Evolutionary conservation across 345 rosid species (phyloP).

Genomic region (Aegle marmelos): DNA sequence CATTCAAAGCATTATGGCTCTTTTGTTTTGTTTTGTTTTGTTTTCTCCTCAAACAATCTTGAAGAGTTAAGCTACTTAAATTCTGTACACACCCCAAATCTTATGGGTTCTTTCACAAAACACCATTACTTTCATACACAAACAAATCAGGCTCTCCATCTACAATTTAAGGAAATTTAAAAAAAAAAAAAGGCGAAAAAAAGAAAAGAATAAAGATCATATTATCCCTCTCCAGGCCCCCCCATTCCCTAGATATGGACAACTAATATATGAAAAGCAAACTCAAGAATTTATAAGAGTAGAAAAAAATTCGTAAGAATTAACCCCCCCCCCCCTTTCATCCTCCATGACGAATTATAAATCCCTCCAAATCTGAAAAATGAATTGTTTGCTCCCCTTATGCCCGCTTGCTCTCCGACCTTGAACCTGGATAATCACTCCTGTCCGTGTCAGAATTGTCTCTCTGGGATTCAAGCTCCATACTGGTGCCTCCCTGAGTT

Average conservation of each 20-base stretch:
- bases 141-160: conserved; percentile 33
- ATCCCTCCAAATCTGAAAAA: not conserved
- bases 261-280: conserved; percentile 21
- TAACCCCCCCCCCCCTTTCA: not conserved
- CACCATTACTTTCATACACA: conserved; percentile 28
- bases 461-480: conserved; percentile 66
- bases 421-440: conserved; percentile 57
- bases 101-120: conserved; percentile 13
- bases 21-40: no score
- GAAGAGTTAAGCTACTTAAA: conserved; percentile 14
- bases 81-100: conserved; percentile 28
- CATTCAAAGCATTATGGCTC: not conserved
- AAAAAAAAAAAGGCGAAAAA: not conserved
- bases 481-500: conserved; percentile 58
- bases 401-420: conserved; percentile 55
- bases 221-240: conserved; percentile 13
- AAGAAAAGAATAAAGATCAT: conserved; percentile 1
- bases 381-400: conserved; percentile 2
- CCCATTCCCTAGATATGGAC: conserved; percentile 36
- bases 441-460: conserved; percentile 76
- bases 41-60: conserved; percentile 10
- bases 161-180: conserved; percentile 11
- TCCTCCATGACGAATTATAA: not conserved
- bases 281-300: conserved; percentile 16
- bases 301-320: conserved; percentile 14